Evolutionary conservation across 257 asterid species (phyloP).

Genomic region (Paulownia fortunei): DNA sequence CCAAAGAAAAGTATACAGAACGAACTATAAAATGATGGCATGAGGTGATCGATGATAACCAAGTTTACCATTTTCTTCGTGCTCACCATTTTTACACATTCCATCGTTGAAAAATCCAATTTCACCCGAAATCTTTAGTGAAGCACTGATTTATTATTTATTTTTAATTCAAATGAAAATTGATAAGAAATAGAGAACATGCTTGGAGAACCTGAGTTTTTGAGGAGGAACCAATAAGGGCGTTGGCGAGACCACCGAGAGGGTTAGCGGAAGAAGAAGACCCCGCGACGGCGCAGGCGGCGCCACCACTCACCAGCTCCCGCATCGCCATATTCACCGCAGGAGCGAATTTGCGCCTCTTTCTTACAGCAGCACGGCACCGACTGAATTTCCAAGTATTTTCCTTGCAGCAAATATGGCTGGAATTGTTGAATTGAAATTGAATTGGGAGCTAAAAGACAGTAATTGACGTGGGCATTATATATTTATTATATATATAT

Average conservation of each 20-base stretch:
- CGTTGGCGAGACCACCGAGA: constrained; percentile 86
- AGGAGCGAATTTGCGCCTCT: constrained; percentile 24
- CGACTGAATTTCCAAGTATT: background rate
- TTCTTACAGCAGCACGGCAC: constrained; percentile 23
- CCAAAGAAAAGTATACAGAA: background rate
- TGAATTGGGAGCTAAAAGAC: background rate
- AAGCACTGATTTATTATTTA: background rate
- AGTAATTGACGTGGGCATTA: too few species aligned
- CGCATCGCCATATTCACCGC: constrained; percentile 84
- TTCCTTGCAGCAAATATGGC: background rate
- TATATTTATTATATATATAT: too few species aligned
- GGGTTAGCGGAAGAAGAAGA: constrained; percentile 91
- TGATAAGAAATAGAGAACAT: background rate
- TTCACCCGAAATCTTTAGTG: background rate
- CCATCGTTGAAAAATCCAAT: background rate
- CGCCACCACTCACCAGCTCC: constrained; percentile 86
- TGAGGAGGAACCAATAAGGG: constrained; percentile 93
- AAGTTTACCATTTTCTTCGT: too few species aligned
- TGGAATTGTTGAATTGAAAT: background rate
- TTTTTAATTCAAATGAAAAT: constrained; percentile 14
- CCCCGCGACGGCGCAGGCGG: constrained; percentile 91
- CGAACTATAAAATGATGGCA: constrained; percentile 5
- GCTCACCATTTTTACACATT: too few species aligned
- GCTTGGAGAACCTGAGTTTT: constrained; percentile 71
- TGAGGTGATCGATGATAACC: background rate